A percentile compares a stretch with the other conserved stretches of the same genome.
Conservation (phyloP, 1,284 basidiomycete species). For the Austroboletus rostrupii region DNA sequence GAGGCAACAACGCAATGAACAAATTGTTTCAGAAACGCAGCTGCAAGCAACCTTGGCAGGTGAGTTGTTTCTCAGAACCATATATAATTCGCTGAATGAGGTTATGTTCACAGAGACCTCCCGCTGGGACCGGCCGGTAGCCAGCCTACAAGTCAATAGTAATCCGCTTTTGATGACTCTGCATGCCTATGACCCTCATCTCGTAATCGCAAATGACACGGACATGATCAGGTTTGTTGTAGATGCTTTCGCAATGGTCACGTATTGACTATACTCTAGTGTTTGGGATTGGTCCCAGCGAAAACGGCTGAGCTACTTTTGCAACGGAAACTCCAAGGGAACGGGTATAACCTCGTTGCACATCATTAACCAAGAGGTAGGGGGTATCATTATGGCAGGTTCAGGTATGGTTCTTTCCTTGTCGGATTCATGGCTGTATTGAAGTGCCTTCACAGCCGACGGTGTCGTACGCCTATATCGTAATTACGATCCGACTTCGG, state of each 20-base stretch:
- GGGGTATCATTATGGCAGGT: constrained; percentile 85
- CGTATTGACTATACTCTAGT: constrained; percentile 37
- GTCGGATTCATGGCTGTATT: background rate
- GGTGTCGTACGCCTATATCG: constrained; percentile 90
- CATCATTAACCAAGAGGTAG: constrained; percentile 95
- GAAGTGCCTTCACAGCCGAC: constrained; percentile 56
- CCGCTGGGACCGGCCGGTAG: constrained; percentile 80
- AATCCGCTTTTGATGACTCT: constrained; percentile 80
- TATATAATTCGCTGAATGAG: constrained; percentile 3
- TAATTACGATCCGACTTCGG: constrained; percentile 74
- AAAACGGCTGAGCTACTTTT: constrained; percentile 78
- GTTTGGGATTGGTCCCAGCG: constrained; percentile 94
- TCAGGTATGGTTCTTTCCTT: constrained; percentile 55
- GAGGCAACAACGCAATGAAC: constrained; percentile 90
- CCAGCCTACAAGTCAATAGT: constrained; percentile 66
- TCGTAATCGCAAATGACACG: constrained; percentile 82
- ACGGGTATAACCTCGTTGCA: constrained; percentile 87
- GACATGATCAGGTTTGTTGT: constrained; percentile 79
- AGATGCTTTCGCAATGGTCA: background rate
- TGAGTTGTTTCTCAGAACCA: constrained; percentile 35
- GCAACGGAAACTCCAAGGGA: constrained; percentile 82
- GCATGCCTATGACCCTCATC: constrained; percentile 89
- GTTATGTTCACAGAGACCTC: constrained; percentile 38
- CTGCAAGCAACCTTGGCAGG: constrained; percentile 70
- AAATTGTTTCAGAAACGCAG: constrained; percentile 68